Evolutionary conservation across 495 filamentous ascomycete genomes (phyloP).

Genomic region (Parachaetomium inaequale): DNA sequence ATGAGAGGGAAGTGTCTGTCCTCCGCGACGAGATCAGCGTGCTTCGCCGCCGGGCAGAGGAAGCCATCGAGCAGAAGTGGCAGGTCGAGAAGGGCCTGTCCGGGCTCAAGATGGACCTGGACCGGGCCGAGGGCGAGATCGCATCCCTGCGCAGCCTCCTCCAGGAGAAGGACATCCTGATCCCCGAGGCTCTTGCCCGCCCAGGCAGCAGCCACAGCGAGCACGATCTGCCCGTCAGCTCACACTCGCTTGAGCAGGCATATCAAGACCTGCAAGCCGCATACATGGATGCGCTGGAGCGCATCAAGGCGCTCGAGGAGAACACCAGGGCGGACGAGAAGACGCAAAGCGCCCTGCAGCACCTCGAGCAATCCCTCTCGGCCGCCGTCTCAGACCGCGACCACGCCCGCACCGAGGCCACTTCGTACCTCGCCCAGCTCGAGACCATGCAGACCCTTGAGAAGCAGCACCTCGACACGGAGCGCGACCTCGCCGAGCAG

Average conservation of each 20-base stretch:
- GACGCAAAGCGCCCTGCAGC: constrained; percentile 55
- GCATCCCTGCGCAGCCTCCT: constrained; percentile 72
- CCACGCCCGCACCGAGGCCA: constrained; percentile 57
- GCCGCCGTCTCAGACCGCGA: constrained; percentile 70
- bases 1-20: constrained; percentile 73
- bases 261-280: constrained; percentile 72
- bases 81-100: constrained; percentile 90
- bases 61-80: constrained; percentile 95
- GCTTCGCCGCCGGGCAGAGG: constrained; percentile 83
- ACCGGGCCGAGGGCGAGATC: constrained; percentile 92
- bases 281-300: constrained; percentile 51
- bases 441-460: constrained; percentile 60
- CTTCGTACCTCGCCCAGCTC: constrained; percentile 57
- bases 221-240: constrained; percentile 48
- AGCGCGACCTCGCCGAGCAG: constrained; percentile 59
- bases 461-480: constrained; percentile 59
- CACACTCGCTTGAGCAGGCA: constrained; percentile 70
- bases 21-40: constrained; percentile 81
- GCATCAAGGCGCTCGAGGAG: constrained; percentile 54
- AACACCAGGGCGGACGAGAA: constrained; percentile 45
- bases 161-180: constrained; percentile 79
- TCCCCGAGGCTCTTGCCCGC: constrained; percentile 54
- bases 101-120: constrained; percentile 94
- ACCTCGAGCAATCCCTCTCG: constrained; percentile 61
- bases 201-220: constrained; percentile 36